phyloP scores from a whole-genome alignment of 768 basidiomycete species.

The Amanita molliuscula region DNA sequence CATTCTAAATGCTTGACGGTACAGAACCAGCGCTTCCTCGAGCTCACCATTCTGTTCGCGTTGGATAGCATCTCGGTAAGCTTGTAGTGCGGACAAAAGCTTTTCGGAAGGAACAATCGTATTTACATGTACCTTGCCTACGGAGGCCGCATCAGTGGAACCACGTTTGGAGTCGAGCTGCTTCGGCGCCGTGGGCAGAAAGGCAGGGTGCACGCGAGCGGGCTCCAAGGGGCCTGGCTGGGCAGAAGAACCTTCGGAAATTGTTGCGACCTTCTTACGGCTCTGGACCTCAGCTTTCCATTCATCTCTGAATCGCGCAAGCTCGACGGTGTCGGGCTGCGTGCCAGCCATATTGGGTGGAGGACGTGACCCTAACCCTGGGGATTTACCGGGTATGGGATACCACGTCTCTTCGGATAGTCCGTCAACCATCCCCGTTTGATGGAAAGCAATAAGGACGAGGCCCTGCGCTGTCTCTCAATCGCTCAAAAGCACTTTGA shows the following conservation, averaged over 20 bases:
- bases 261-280: slow-evolving; percentile 15
- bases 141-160: not conserved
- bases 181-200: slow-evolving; percentile 5
- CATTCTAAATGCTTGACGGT: slow-evolving; percentile 72
- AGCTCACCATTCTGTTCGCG: slow-evolving; percentile 66
- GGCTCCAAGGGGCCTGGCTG: slow-evolving; percentile 5
- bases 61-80: slow-evolving; percentile 63
- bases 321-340: slow-evolving; percentile 44
- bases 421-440: not conserved
- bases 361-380: slow-evolving; percentile 8
- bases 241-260: not conserved
- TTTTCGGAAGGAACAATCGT: slow-evolving; percentile 14
- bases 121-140: slow-evolving; percentile 1
- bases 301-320: slow-evolving; percentile 57
- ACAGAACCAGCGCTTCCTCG: slow-evolving; percentile 66
- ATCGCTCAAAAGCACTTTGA: slow-evolving; percentile 73
- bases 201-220: slow-evolving; percentile 3
- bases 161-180: slow-evolving; percentile 3
- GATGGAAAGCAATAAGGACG: slow-evolving; percentile 88
- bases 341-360: slow-evolving; percentile 7
- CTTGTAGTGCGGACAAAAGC: slow-evolving; percentile 42
- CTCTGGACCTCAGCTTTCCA: slow-evolving; percentile 61
- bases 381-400: slow-evolving; percentile 4
- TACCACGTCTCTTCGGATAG: slow-evolving; percentile 6
- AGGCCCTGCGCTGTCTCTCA: slow-evolving; percentile 70